These are phyloP conservation scores for Canavalia gladiata DNA, from an alignment of 306 rosid genomes.

Conservation along the genomic window DNA sequence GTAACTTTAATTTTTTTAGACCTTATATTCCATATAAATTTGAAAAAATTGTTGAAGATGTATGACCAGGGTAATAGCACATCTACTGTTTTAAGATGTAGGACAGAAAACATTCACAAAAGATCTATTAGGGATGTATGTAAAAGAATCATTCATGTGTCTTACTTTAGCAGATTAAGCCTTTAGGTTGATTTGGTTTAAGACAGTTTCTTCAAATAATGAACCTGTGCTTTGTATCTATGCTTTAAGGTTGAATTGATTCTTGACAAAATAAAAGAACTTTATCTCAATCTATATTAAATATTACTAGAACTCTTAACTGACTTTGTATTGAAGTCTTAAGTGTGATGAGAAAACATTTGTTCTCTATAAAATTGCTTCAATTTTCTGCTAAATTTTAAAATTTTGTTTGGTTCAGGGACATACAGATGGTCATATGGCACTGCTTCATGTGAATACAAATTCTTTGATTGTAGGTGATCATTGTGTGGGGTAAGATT, in stretches of 20 bases:
- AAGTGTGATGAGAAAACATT: constrained; percentile 27
- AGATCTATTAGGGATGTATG: constrained; percentile 8
- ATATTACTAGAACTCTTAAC: constrained; percentile 43
- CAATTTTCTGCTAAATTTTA: constrained; percentile 42
- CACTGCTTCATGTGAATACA: constrained; percentile 72
- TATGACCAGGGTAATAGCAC: constrained; percentile 20
- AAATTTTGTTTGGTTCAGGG: constrained; percentile 62
- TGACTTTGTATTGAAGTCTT: constrained; percentile 1
- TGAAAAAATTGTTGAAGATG: constrained; percentile 35
- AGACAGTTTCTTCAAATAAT: constrained; percentile 27
- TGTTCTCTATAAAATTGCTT: constrained; percentile 25
- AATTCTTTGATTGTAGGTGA: constrained; percentile 87
- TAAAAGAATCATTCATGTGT: not conserved
- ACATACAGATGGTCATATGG: constrained; percentile 97
- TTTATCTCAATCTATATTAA: constrained; percentile 4
- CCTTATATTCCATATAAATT: constrained; percentile 14
- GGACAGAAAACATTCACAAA: constrained; percentile 13
- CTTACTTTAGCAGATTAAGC: constrained; percentile 24
- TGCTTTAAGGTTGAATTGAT: constrained; percentile 30
- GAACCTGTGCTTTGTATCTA: constrained; percentile 27
- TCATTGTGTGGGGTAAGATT: constrained; percentile 93
- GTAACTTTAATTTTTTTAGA: constrained; percentile 41
- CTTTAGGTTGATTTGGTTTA: constrained; percentile 24
- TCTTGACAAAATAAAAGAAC: not conserved
- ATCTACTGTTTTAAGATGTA: constrained; percentile 20